These are phyloP conservation scores for Vinca minor DNA, from an alignment of 257 asterid genomes.

Conservation along the genomic window DNA sequence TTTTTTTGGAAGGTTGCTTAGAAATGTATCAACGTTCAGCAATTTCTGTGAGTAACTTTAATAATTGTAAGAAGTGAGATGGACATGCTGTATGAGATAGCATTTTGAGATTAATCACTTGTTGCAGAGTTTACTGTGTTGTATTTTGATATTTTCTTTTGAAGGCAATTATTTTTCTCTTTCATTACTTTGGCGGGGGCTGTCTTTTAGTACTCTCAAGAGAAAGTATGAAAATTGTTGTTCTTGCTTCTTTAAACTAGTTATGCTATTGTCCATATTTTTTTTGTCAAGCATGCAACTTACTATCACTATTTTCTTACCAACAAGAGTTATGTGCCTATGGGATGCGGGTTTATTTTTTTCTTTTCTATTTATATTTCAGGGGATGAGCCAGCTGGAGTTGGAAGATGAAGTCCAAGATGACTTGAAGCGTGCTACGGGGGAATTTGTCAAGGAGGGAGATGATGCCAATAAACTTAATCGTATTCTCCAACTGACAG, in stretches of 20 bases:
- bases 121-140: no score
- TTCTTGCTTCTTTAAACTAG: not conserved
- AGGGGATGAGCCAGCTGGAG: slow-evolving; percentile 98
- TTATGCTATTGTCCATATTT: not conserved
- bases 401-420: slow-evolving; percentile 90
- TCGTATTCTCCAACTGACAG: slow-evolving; percentile 85
- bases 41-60: not conserved
- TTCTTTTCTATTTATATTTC: slow-evolving; percentile 9
- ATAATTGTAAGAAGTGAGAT: not conserved
- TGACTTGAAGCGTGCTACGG: slow-evolving; percentile 93
- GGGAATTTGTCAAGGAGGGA: slow-evolving; percentile 73
- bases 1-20: not conserved
- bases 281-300: no score
- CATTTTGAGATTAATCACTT: no score
- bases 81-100: not conserved
- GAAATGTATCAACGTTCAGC: not conserved
- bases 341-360: not conserved
- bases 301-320: not conserved
- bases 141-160: no score
- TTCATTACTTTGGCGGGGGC: no score
- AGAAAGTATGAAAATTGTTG: no score
- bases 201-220: no score
- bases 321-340: not conserved
- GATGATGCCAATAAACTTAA: slow-evolving; percentile 81
- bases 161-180: no score